These are phyloP conservation scores for Zygoascus ofunaensis DNA, from an alignment of 805 yeast genomes.

Conservation along the genomic window DNA sequence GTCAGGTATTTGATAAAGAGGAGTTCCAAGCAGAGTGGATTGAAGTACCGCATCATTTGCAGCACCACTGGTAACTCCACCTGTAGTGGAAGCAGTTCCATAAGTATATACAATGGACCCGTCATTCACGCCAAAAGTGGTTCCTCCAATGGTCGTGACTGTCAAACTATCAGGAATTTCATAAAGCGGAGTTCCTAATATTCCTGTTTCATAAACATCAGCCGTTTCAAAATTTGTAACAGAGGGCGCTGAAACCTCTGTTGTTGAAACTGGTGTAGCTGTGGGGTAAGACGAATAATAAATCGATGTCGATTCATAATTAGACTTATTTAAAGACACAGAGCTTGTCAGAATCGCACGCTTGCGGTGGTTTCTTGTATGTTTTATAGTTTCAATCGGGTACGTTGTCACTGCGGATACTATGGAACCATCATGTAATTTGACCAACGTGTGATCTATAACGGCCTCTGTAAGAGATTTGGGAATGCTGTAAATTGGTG, in stretches of 20 bases:
- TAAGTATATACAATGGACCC: neutral
- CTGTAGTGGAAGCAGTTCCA: neutral
- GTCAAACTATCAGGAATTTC: constrained; percentile 3
- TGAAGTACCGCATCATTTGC: neutral
- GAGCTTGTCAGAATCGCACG: neutral
- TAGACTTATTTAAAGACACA: neutral
- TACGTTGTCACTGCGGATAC: neutral
- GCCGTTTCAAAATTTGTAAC: neutral
- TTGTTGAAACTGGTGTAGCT: too few relatives aligned
- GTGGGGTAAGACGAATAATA: neutral
- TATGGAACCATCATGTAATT: neutral
- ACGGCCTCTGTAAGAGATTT: neutral
- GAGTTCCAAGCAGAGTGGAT: constrained; percentile 1
- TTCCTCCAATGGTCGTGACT: constrained; percentile 3
- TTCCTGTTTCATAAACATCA: neutral
- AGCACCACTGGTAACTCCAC: neutral
- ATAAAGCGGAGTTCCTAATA: constrained; percentile 1
- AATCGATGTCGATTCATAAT: neutral
- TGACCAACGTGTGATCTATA: neutral
- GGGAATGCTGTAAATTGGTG: constrained; percentile 1
- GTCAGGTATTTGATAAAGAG: neutral
- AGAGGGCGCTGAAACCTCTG: neutral
- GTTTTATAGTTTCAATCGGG: neutral
- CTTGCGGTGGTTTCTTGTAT: neutral
- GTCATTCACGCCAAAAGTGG: constrained; percentile 1